phyloP scores from a whole-genome alignment of 2,329 filamentous ascomycete species.

The Lachnellula occidentalis region DNA sequence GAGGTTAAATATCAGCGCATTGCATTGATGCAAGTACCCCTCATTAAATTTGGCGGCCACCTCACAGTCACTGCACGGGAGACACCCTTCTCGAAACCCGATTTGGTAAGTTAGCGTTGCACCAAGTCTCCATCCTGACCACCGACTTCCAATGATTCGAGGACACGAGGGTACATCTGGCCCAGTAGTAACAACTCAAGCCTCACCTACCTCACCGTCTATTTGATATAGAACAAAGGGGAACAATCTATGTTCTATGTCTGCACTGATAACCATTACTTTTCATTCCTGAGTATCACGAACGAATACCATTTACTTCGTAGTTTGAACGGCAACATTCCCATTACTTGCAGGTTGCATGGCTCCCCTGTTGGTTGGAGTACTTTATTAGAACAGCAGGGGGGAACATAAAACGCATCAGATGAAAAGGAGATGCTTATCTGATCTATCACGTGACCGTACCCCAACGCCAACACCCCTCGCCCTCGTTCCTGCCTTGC shows the following conservation, averaged over 20 bases:
- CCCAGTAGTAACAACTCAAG: constrained; percentile 6
- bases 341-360: too few species aligned
- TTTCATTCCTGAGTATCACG: too few species aligned
- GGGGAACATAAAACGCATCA: not conserved
- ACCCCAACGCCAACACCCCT: too few species aligned
- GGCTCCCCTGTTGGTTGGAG: too few species aligned
- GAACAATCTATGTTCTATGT: too few species aligned
- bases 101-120: constrained; percentile 19
- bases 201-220: constrained; percentile 17
- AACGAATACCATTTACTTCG: too few species aligned
- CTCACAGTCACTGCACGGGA: not conserved
- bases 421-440: not conserved
- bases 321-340: too few species aligned
- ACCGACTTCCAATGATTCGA: constrained; percentile 20
- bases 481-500: not conserved
- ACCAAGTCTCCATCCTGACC: constrained; percentile 4
- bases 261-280: too few species aligned
- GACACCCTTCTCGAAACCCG: constrained; percentile 13
- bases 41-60: constrained; percentile 6
- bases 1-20: constrained; percentile 11
- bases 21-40: not conserved
- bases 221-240: not conserved
- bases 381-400: not conserved
- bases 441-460: not conserved
- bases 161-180: constrained; percentile 25